Evolutionary conservation across 1,139 yeast genomes (phyloP).

Genomic region (Nakaseomyces uthaithaninus): DNA sequence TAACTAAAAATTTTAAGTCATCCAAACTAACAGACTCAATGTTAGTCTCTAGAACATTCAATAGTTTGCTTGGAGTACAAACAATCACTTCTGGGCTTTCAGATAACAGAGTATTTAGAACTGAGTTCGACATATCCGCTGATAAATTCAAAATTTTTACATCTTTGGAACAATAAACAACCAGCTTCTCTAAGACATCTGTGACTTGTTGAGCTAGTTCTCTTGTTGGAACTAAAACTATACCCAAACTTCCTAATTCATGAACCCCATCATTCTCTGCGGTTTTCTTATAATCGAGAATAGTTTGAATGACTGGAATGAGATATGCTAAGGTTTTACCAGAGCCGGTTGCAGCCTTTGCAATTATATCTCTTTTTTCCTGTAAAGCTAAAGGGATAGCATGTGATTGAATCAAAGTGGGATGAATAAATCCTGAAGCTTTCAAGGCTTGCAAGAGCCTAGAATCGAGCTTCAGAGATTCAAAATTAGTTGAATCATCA

Average conservation of each 20-base stretch:
- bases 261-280: constrained; percentile 16
- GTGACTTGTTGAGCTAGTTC: constrained; percentile 81
- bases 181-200: constrained; percentile 58
- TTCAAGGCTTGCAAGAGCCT: constrained; percentile 78
- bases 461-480: constrained; percentile 65
- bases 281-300: constrained; percentile 38
- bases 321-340: constrained; percentile 85
- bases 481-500: constrained; percentile 66
- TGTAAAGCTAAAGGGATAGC: constrained; percentile 89
- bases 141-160: constrained; percentile 68
- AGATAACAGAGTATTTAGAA: constrained; percentile 58
- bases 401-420: constrained; percentile 82
- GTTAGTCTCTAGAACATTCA: constrained; percentile 46
- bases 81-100: constrained; percentile 76
- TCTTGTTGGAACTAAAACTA: constrained; percentile 76
- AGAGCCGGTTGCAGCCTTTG: constrained; percentile 83
- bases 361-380: constrained; percentile 78
- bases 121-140: constrained; percentile 62
- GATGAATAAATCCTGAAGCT: constrained; percentile 71
- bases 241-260: constrained; percentile 38
- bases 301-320: constrained; percentile 66
- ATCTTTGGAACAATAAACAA: constrained; percentile 61
- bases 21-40: constrained; percentile 40
- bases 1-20: constrained; percentile 60
- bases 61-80: constrained; percentile 79